A percentile compares a stretch with the other conserved stretches of the same genome.
These are phyloP conservation scores for Marchantia polymorpha DNA, from an alignment of 225 moss, liverwort and hornwort genomes.

Conservation along the genomic window DNA sequence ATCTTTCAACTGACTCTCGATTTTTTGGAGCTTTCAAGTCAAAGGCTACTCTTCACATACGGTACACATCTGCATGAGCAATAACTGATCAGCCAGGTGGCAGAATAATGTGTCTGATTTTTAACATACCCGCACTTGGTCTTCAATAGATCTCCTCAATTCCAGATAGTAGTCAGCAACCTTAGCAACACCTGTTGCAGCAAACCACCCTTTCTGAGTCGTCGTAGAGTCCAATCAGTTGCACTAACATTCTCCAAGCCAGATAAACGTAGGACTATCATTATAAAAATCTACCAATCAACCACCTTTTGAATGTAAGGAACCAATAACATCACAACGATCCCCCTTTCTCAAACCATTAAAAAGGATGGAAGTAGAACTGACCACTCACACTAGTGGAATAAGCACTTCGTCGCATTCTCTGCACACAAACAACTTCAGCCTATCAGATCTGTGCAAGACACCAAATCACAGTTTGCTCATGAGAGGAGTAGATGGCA, in stretches of 20 bases:
- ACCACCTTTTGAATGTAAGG: no score
- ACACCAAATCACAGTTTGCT: not conserved
- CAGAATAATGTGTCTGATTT: not conserved
- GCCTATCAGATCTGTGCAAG: not conserved
- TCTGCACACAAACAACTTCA: slow-evolving; percentile 21
- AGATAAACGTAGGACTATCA: not conserved
- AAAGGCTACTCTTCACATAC: not conserved
- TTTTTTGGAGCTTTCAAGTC: not conserved
- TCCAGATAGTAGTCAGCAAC: slow-evolving; percentile 75
- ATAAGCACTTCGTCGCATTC: slow-evolving; percentile 29
- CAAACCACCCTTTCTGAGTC: not conserved
- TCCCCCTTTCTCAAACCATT: no score
- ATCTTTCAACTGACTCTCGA: not conserved
- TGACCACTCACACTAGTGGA: slow-evolving; percentile 48
- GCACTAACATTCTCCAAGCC: not conserved
- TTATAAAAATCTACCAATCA: not conserved
- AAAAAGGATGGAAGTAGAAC: slow-evolving; percentile 32
- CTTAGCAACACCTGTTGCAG: slow-evolving; percentile 51
- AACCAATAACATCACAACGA: not conserved
- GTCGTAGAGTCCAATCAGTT: not conserved
- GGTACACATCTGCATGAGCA: no score
- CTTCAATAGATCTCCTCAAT: slow-evolving; percentile 82
- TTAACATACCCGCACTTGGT: slow-evolving; percentile 76
- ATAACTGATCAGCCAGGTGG: not conserved
- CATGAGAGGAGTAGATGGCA: not conserved